phyloP scores from a whole-genome alignment of 75 land plant species.

The Chamaecyparis obtusa region DNA sequence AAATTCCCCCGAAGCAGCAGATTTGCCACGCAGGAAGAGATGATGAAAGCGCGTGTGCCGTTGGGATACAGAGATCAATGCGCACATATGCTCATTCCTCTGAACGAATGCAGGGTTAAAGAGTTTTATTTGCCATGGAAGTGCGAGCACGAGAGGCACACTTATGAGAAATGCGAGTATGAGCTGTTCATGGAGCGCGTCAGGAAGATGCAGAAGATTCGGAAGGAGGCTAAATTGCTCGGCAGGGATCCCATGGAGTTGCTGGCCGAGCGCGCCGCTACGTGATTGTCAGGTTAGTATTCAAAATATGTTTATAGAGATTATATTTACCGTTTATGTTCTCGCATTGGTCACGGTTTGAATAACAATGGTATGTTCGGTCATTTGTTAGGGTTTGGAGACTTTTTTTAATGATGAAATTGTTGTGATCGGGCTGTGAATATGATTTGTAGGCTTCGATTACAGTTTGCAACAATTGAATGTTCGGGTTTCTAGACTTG shows the following conservation, averaged over 20 bases:
- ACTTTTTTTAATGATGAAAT: too few species aligned
- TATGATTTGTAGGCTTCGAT: too few species aligned
- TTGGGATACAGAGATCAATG: slow-evolving; percentile 75
- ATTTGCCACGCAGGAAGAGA: slow-evolving; percentile 85
- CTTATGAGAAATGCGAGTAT: slow-evolving; percentile 92
- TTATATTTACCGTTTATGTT: background rate
- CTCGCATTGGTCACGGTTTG: background rate
- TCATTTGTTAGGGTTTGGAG: background rate
- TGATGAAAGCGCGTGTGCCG: slow-evolving; percentile 71
- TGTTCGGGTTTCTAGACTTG: background rate
- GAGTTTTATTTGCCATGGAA: slow-evolving; percentile 88
- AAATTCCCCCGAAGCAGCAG: slow-evolving; percentile 60
- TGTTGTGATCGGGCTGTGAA: too few species aligned
- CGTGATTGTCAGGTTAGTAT: slow-evolving; percentile 15
- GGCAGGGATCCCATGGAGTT: slow-evolving; percentile 20
- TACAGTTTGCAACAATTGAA: background rate
- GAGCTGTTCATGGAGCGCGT: slow-evolving; percentile 82
- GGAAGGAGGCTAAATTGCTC: slow-evolving; percentile 40
- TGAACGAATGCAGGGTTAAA: slow-evolving; percentile 78
- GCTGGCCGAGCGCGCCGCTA: slow-evolving; percentile 44
- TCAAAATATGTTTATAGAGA: background rate
- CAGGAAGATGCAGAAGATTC: slow-evolving; percentile 74
- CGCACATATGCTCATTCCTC: slow-evolving; percentile 87
- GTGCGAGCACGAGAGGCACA: slow-evolving; percentile 83
- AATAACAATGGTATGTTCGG: background rate